Conservation (phyloP, 768 basidiomycete species). For the Cyclocybe aegerita region DNA sequence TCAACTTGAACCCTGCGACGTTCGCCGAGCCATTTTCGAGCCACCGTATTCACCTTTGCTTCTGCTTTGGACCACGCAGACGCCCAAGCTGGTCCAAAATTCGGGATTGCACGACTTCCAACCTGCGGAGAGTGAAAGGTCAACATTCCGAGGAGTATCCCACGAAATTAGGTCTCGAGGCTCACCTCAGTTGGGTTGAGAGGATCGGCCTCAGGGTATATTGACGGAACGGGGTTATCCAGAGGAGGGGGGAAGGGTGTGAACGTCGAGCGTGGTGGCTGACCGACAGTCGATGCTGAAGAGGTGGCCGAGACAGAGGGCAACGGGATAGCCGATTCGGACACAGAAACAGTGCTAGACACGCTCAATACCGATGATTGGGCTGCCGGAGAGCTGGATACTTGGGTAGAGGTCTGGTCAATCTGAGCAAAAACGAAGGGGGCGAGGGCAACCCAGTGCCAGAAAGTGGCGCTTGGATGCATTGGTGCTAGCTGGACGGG, state of each 20-base stretch:
- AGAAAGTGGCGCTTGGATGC: constrained; percentile 3
- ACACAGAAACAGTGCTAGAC: not conserved
- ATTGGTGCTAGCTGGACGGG: not conserved
- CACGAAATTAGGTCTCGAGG: not conserved
- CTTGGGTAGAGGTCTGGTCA: not conserved
- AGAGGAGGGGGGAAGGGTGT: constrained; percentile 63
- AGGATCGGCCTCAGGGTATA: constrained; percentile 57
- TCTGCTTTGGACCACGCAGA: constrained; percentile 59
- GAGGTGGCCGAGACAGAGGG: not conserved
- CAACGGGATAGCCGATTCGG: not conserved
- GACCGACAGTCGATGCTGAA: not conserved
- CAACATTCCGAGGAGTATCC: no score
- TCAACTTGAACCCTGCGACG: no score
- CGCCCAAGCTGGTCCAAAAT: constrained; percentile 58
- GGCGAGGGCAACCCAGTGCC: constrained; percentile 5
- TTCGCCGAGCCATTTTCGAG: no score
- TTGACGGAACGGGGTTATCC: constrained; percentile 47
- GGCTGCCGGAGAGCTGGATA: not conserved
- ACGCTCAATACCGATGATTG: not conserved
- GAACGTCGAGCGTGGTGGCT: constrained; percentile 29
- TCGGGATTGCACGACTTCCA: constrained; percentile 37
- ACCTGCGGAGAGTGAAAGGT: constrained; percentile 18
- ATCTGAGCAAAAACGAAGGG: constrained; percentile 4
- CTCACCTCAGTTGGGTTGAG: constrained; percentile 54
- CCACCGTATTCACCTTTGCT: constrained; percentile 37